Evolutionary conservation across 345 rosid species (phyloP).

Genomic region (Populus euphratica): DNA sequence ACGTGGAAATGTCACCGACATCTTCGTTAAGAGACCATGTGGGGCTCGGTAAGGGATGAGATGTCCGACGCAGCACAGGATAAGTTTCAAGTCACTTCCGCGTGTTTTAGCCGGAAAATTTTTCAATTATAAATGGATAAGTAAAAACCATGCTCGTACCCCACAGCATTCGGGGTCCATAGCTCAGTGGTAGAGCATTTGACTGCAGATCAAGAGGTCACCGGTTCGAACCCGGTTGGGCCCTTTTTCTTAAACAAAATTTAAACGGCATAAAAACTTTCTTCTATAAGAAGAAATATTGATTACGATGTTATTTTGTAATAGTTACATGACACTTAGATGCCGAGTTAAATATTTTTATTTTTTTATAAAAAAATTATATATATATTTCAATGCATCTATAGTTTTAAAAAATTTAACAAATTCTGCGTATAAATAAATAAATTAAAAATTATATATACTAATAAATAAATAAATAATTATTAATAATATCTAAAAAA

Average conservation of each 20-base stretch:
- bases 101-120: no score
- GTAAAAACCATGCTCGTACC: accelerated
- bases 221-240: slow-evolving; percentile 21
- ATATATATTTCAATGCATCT: no score
- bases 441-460: no score
- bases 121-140: neutral
- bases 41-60: neutral
- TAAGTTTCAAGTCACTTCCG: neutral
- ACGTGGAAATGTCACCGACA: no score
- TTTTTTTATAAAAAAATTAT: no score
- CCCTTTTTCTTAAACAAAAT: neutral
- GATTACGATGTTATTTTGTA: no score
- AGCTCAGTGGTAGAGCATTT: slow-evolving; percentile 39
- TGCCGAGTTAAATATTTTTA: no score
- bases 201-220: slow-evolving; percentile 31
- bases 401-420: no score
- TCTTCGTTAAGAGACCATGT: no score
- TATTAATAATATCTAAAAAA: no score
- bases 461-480: no score
- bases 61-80: neutral
- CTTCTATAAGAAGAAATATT: neutral
- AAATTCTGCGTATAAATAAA: accelerated
- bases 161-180: slow-evolving; percentile 7
- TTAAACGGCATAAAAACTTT: neutral
- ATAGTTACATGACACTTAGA: no score